Evolutionary conservation across 2,329 filamentous ascomycete species (phyloP).

Genomic region (Trichophaea hybrida): DNA sequence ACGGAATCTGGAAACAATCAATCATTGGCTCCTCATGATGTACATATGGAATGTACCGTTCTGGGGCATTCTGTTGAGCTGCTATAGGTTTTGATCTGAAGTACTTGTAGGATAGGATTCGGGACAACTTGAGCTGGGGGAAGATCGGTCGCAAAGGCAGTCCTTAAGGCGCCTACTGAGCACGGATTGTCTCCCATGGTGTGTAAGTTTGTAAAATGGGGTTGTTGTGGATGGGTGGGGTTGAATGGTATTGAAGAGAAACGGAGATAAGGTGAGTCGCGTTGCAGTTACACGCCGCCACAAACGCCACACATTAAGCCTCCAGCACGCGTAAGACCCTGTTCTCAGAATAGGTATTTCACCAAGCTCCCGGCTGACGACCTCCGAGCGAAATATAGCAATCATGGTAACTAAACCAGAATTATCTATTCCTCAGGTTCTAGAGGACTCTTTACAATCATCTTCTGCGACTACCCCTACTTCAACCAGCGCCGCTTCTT

Average conservation of each 20-base stretch:
- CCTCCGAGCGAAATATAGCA: not conserved
- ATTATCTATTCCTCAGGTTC: not conserved
- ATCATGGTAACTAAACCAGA: not conserved
- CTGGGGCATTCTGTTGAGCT: slow-evolving; percentile 37
- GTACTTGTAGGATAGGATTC: slow-evolving; percentile 68
- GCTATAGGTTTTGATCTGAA: slow-evolving; percentile 83
- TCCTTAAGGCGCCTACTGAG: slow-evolving; percentile 14
- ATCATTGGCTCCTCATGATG: not conserved
- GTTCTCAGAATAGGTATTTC: not conserved
- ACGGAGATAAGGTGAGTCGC: slow-evolving; percentile 4
- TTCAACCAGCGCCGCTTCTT: not conserved
- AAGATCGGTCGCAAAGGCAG: slow-evolving; percentile 12
- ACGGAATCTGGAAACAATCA: slow-evolving; percentile 18
- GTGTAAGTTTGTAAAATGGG: not conserved
- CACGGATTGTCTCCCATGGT: slow-evolving; percentile 17
- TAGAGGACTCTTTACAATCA: not conserved
- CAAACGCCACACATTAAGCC: not conserved
- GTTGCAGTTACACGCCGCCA: slow-evolving; percentile 4
- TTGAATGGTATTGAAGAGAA: not conserved
- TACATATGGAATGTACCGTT: slow-evolving; percentile 16
- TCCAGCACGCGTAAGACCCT: not conserved
- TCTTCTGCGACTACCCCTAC: not conserved
- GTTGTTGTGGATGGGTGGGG: not conserved
- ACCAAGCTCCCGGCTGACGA: not conserved
- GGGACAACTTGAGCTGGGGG: slow-evolving; percentile 16